Conservation (phyloP, 2,329 filamentous ascomycete species). For the Aaosphaeria pasadenensis region DNA sequence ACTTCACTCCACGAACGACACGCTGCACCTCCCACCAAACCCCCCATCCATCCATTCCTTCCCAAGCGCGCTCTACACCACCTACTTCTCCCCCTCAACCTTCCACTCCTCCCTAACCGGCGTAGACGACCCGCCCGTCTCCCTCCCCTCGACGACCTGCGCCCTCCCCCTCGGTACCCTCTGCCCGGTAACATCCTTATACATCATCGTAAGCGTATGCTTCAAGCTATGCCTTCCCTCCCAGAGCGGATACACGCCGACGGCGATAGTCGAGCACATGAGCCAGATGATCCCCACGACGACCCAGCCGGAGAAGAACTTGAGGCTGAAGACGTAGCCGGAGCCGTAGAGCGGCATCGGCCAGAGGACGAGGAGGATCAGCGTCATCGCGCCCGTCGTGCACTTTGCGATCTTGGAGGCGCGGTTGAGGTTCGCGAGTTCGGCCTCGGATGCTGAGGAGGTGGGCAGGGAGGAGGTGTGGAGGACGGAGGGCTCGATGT, state of each 20-base stretch:
- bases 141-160: neutral
- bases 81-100: neutral
- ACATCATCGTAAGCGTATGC: conserved; percentile 24
- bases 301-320: conserved; percentile 81
- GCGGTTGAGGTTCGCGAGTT: conserved; percentile 42
- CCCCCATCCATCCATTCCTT: too few species aligned
- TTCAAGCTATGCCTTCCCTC: conserved; percentile 51
- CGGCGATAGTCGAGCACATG: conserved; percentile 67
- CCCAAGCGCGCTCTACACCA: too few species aligned
- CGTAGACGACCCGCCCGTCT: neutral
- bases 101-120: neutral
- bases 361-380: conserved; percentile 77
- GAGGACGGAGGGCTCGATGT: conserved; percentile 57
- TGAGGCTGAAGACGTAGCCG: conserved; percentile 75
- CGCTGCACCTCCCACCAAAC: too few species aligned
- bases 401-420: conserved; percentile 53
- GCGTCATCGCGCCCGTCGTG: conserved; percentile 60
- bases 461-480: conserved; percentile 29
- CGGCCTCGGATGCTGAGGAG: conserved; percentile 31
- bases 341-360: conserved; percentile 87
- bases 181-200: conserved; percentile 23
- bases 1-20: too few species aligned
- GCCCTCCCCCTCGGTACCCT: neutral
- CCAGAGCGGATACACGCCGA: conserved; percentile 77
- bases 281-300: conserved; percentile 68